Evolutionary conservation across 108 stramenopile species (phyloP).

Genomic region (Cyclotella cryptica): DNA sequence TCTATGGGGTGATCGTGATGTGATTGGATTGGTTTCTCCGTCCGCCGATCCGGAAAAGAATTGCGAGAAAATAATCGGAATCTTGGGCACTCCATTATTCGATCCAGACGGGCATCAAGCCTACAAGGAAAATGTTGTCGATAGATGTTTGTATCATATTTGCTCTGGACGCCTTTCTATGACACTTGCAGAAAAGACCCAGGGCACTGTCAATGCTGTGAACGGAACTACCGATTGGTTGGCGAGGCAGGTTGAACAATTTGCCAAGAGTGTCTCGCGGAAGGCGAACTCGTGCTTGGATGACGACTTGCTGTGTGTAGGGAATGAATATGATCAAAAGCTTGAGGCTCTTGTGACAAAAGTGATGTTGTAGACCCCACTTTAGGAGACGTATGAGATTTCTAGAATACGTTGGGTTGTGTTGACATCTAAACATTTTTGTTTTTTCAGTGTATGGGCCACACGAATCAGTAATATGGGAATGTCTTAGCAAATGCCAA

Average conservation of each 20-base stretch:
- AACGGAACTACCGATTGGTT: conserved; percentile 44
- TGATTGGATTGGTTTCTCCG: conserved; percentile 26
- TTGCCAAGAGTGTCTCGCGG: conserved; percentile 24
- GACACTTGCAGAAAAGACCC: conserved; percentile 32
- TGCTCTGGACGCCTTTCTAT: conserved; percentile 36
- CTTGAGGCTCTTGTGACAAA: conserved; percentile 22
- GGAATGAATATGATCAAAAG: conserved; percentile 16
- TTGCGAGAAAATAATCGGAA: conserved; percentile 38
- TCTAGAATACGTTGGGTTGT: background rate
- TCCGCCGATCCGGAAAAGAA: conserved; percentile 18
- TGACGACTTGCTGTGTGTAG: background rate
- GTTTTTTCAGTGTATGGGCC: no score
- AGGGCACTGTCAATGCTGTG: conserved; percentile 39
- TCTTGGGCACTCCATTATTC: conserved; percentile 38
- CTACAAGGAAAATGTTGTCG: conserved; percentile 34
- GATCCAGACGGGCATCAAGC: conserved; percentile 41
- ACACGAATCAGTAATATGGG: no score
- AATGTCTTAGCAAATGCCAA: no score
- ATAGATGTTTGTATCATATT: conserved; percentile 45
- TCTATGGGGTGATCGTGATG: conserved; percentile 38
- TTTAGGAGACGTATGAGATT: background rate
- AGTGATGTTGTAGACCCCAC: background rate
- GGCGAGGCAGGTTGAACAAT: conserved; percentile 27
- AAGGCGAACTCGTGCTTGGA: conserved; percentile 5
- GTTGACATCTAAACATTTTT: no score